These are phyloP conservation scores for Aureobasidium sp. DNA, from an alignment of 2,329 filamentous ascomycete genomes.

Conservation along the genomic window DNA sequence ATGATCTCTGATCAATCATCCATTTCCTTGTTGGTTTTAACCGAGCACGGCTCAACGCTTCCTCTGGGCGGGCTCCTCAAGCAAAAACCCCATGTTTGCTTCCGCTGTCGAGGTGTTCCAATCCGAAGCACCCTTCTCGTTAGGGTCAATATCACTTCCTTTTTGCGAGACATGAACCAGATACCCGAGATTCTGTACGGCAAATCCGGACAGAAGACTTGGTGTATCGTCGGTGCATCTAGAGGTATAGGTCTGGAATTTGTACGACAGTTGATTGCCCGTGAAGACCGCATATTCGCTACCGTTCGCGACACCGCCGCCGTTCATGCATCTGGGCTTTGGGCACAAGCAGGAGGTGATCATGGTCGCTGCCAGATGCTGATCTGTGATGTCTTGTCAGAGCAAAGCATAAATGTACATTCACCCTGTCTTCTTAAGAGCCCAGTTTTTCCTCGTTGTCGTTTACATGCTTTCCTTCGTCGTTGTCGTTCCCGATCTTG, in stretches of 20 bases:
- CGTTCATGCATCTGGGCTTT: slow-evolving; percentile 34
- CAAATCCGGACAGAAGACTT: slow-evolving; percentile 34
- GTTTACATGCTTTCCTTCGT: neutral
- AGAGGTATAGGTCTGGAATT: slow-evolving; percentile 48
- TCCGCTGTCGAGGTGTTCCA: neutral
- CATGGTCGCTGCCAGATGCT: slow-evolving; percentile 43
- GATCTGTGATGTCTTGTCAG: slow-evolving; percentile 47
- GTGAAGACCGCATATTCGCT: slow-evolving; percentile 44
- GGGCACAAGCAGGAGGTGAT: slow-evolving; percentile 35
- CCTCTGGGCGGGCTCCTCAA: neutral
- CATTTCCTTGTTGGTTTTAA: neutral
- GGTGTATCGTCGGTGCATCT: slow-evolving; percentile 41
- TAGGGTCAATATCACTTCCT: neutral
- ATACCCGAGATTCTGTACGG: slow-evolving; percentile 38
- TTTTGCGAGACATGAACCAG: slow-evolving; percentile 30
- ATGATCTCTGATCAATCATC: neutral
- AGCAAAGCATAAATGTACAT: slow-evolving; percentile 44
- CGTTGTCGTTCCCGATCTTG: neutral
- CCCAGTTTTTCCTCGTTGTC: neutral
- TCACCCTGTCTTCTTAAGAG: neutral
- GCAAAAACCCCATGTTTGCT: neutral
- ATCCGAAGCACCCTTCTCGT: neutral
- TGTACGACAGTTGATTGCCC: slow-evolving; percentile 41
- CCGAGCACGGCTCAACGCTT: slow-evolving; percentile 7
- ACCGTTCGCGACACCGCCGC: slow-evolving; percentile 41